A percentile compares a stretch with the other conserved stretches of the same genome.
Evolutionary conservation across 23 red algal species (phyloP).

Genomic region (Chondrus crispus): DNA sequence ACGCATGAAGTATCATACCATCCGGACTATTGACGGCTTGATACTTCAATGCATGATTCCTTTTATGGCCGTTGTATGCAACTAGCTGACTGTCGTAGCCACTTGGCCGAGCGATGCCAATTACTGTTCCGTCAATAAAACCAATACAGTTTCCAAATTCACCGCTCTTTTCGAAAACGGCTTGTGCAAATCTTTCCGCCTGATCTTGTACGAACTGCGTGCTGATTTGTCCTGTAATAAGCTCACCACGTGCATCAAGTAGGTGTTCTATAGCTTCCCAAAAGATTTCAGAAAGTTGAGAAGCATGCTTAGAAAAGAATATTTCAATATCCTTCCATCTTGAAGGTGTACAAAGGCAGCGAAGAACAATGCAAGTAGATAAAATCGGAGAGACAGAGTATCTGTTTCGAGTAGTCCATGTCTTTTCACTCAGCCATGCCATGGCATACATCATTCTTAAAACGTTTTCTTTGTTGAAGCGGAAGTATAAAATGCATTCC

Average conservation of each 20-base stretch:
- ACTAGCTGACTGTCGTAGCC: not conserved
- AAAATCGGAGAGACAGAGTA: not conserved
- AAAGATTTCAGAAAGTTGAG: not conserved
- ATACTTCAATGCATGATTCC: not conserved
- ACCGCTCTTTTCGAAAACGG: not conserved
- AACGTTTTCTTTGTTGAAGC: not conserved
- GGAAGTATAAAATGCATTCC: not conserved
- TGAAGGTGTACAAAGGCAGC: not conserved
- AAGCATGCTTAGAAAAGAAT: not conserved
- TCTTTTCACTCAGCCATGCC: not conserved
- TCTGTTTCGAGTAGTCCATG: not conserved
- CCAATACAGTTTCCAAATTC: not conserved
- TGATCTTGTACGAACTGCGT: not conserved
- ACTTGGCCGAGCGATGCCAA: not conserved
- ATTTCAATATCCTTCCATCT: not conserved
- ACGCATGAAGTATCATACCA: not conserved
- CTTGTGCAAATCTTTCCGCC: not conserved
- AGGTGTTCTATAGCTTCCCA: not conserved
- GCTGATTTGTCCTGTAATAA: not conserved
- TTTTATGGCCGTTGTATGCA: not conserved
- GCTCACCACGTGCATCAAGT: not conserved
- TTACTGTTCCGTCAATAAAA: not conserved
- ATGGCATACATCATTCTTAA: not conserved
- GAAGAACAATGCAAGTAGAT: not conserved
- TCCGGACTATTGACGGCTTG: not conserved